phyloP scores from a whole-genome alignment of 2,329 filamentous ascomycete species.

The Dactylellina haptotyla region DNA sequence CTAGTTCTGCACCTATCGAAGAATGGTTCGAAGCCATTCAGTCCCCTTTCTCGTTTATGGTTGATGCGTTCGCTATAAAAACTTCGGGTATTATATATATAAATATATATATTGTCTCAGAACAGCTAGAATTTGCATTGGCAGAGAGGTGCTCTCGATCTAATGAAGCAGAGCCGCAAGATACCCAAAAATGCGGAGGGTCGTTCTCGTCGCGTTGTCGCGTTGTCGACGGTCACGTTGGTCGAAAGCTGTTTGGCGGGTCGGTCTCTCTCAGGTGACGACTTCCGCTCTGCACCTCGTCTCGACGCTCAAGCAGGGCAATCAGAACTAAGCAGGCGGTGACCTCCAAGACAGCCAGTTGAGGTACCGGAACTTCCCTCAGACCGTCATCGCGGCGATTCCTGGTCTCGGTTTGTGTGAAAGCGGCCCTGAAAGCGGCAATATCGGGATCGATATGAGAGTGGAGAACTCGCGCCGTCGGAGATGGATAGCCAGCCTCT shows the following conservation, averaged over 20 bases:
- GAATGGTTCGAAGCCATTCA: too few relatives aligned
- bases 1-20: too few relatives aligned
- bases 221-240: conserved; percentile 17
- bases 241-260: conserved; percentile 18
- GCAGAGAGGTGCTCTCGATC: too few relatives aligned
- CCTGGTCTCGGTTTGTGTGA: not conserved
- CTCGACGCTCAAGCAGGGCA: conserved; percentile 19
- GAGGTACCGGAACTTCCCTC: conserved; percentile 1
- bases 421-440: not conserved
- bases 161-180: not conserved
- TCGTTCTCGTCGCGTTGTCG: not conserved
- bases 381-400: too few relatives aligned
- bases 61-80: too few relatives aligned
- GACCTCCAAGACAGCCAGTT: not conserved
- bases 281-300: conserved; percentile 51
- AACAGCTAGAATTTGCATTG: too few relatives aligned
- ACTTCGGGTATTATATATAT: too few relatives aligned
- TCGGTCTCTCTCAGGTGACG: conserved; percentile 33
- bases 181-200: not conserved
- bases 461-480: not conserved
- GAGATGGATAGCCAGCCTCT: not conserved
- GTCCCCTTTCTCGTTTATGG: too few relatives aligned
- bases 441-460: not conserved
- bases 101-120: too few relatives aligned
- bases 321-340: not conserved